Conservation (phyloP, 2,329 filamentous ascomycete species). For the Neonectria coccinea region DNA sequence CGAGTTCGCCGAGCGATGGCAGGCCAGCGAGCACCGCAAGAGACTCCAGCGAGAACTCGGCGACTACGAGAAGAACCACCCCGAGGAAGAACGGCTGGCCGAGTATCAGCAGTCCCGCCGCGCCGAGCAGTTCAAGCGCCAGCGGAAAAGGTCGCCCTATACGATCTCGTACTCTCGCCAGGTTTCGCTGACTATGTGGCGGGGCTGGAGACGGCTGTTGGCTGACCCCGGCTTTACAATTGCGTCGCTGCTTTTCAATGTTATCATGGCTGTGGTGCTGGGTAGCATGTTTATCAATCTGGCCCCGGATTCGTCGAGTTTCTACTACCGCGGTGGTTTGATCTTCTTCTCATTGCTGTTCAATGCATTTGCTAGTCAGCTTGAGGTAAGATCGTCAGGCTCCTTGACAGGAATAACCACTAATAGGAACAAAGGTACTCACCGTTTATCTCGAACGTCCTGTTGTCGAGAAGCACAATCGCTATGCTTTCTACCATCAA, state of each 20-base stretch:
- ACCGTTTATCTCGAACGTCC: slow-evolving; percentile 49
- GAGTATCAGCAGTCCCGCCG: slow-evolving; percentile 40
- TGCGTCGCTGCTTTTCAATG: slow-evolving; percentile 56
- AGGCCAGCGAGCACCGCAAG: slow-evolving; percentile 41
- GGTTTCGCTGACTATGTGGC: slow-evolving; percentile 56
- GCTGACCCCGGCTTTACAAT: slow-evolving; percentile 55
- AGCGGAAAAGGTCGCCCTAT: slow-evolving; percentile 60
- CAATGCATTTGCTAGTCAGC: slow-evolving; percentile 58
- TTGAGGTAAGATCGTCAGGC: slow-evolving; percentile 43
- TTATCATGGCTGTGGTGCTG: slow-evolving; percentile 63
- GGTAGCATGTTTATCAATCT: slow-evolving; percentile 65
- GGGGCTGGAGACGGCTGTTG: slow-evolving; percentile 53
- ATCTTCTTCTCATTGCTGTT: slow-evolving; percentile 65
- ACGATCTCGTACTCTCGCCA: slow-evolving; percentile 60
- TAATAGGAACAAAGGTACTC: slow-evolving; percentile 33
- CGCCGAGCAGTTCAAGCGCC: slow-evolving; percentile 47
- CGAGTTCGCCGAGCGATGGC: slow-evolving; percentile 53
- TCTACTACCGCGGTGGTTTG: slow-evolving; percentile 60
- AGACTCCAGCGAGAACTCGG: slow-evolving; percentile 46
- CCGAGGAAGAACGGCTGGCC: slow-evolving; percentile 28
- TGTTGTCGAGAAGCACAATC: slow-evolving; percentile 51
- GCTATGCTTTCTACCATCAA: slow-evolving; percentile 52
- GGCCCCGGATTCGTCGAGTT: slow-evolving; percentile 56
- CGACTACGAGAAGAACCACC: slow-evolving; percentile 44
- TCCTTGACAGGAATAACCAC: no score